Base-by-base conservation (phyloP, 257 asterid genomes). In the Przewalskia tangutica region DNA sequence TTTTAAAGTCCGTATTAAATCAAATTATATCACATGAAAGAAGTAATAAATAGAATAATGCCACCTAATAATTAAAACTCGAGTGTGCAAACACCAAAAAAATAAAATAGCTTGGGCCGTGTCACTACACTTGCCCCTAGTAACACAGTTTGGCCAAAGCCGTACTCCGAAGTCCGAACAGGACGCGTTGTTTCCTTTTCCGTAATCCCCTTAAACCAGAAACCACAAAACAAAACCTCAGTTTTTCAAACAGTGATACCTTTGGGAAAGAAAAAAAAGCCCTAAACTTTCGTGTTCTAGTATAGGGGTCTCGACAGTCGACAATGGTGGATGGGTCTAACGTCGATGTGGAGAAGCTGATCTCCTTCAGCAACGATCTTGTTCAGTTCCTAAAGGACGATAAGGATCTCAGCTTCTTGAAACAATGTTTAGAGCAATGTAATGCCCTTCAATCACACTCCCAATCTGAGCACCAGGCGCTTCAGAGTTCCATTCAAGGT, bases 361-460 rank as follows among this genome's bases (percentile, higher is more conserved):
- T 88, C 63, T 87, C 82, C 40, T 86, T 81, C 82, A 79, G 95
- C 83, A 82, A 87, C 65, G 92, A 91, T 82, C 86, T 95, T 81
- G 84, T 89, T 20, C 86, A 82, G 48, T 68, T 94, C 5, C 79
- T 94, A 86, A 88, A 86, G 48, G 86, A 87, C 42, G 92, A 87
- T 16, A 90, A 87, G 82, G 95, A 92, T 65, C 50, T 79, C 64
- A 83, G 20, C 53, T 79, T 18, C 79, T 89, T 90, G 77, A 90
- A 88, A 84, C 90, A 90, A 68, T 86, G 88, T 79, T 84, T 87
- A 73, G 85, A 84, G 46, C 96, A 89, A 36, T 88, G 87, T 32
- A 77, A 83, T 32, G 82, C 87, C 64, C 92, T 93, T 77, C 92
- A 78, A 23, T 87, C 91, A 40, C 95, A 90, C 66, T 88, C 91